Evolutionary conservation across 1,139 yeast species (phyloP).

Genomic region (Debaryomyces subglobosus): DNA sequence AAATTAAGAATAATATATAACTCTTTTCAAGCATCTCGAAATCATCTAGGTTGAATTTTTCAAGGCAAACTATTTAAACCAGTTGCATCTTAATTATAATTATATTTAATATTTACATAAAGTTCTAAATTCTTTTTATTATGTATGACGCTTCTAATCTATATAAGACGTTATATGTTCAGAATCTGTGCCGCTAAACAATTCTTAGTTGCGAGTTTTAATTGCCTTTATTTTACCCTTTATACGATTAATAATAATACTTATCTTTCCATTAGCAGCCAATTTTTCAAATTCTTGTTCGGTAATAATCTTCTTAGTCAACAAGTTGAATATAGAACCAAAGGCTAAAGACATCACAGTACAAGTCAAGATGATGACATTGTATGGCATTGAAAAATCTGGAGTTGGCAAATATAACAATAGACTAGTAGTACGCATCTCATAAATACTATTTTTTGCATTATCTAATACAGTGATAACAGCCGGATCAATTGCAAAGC

Average conservation of each 20-base stretch:
- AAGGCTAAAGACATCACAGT: slow-evolving; percentile 92
- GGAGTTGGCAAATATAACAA: slow-evolving; percentile 92
- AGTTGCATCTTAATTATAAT: too few relatives aligned
- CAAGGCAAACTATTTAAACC: too few relatives aligned
- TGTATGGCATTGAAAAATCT: slow-evolving; percentile 98
- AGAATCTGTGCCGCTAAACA: neutral
- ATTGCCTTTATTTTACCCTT: slow-evolving; percentile 13
- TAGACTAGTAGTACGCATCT: slow-evolving; percentile 80
- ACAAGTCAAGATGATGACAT: slow-evolving; percentile 91
- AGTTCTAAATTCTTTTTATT: neutral
- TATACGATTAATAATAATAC: slow-evolving; percentile 20
- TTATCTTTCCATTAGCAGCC: slow-evolving; percentile 27
- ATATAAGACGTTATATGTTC: slow-evolving; percentile 1
- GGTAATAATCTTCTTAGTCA: slow-evolving; percentile 75
- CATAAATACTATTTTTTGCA: slow-evolving; percentile 40
- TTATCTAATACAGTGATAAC: slow-evolving; percentile 59
- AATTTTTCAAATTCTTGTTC: slow-evolving; percentile 69
- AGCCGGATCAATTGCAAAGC: slow-evolving; percentile 92
- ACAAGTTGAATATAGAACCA: slow-evolving; percentile 80
- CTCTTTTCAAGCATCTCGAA: too few relatives aligned
- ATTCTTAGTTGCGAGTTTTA: neutral
- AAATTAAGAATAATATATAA: too few relatives aligned
- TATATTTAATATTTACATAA: too few relatives aligned
- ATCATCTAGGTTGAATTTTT: too few relatives aligned
- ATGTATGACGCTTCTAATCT: neutral